Conservation (phyloP, 164 flowering plant species). For the Kingdonia uniflora region DNA sequence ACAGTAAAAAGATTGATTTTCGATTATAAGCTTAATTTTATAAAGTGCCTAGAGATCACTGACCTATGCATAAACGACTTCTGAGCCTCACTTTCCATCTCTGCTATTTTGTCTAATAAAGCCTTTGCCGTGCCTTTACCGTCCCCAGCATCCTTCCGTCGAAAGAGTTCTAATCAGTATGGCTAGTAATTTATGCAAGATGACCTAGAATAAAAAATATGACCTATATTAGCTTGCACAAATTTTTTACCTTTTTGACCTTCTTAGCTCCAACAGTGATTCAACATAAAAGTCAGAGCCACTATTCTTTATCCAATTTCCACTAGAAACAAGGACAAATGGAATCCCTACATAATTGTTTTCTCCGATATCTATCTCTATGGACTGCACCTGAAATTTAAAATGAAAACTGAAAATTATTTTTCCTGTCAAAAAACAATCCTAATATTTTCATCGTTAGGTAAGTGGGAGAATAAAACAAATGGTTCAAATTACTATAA, state of each 20-base stretch:
- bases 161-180: conserved; percentile 3
- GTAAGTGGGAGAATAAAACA: no score
- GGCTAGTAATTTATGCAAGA: neutral
- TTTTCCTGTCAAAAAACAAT: no score
- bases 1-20: no score
- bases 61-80: conserved; percentile 98
- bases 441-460: no score
- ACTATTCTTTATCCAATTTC: conserved; percentile 71
- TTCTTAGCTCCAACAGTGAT: conserved; percentile 27
- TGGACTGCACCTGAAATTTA: conserved; percentile 42
- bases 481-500: no score
- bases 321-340: conserved; percentile 70
- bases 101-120: conserved; percentile 70
- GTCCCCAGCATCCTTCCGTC: conserved; percentile 56
- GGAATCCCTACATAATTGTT: conserved; percentile 71
- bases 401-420: neutral
- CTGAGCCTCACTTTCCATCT: conserved; percentile 82
- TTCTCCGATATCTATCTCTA: conserved; percentile 61
- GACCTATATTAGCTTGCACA: no score
- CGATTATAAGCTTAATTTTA: no score
- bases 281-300: conserved; percentile 79
- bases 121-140: conserved; percentile 87
- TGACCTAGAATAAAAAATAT: no score
- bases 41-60: conserved; percentile 16
- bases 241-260: conserved; percentile 38